A percentile compares a stretch with the other conserved stretches of the same genome.
phyloP scores from a whole-genome alignment of 1,139 yeast species.

The Kodamaea suecica region DNA sequence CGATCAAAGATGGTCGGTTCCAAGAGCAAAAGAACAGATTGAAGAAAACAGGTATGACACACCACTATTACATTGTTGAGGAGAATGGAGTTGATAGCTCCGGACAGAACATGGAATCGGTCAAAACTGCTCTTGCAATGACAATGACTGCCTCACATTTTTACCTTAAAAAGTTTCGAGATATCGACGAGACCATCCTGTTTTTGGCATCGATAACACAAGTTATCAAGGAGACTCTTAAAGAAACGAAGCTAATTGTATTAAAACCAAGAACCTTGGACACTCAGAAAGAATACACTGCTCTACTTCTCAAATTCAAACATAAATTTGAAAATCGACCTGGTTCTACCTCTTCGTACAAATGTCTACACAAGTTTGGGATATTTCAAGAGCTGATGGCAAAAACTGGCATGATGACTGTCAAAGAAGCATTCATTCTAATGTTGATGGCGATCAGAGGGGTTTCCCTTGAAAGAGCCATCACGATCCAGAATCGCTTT shows the following conservation, averaged over 20 bases:
- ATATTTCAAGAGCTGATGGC: conserved; percentile 69
- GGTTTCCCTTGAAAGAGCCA: conserved; percentile 79
- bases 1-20: conserved; percentile 86
- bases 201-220: conserved; percentile 59
- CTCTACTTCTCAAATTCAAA: conserved; percentile 40
- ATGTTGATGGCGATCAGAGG: conserved; percentile 83
- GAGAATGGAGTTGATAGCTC: conserved; percentile 48
- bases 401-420: conserved; percentile 68
- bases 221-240: conserved; percentile 40
- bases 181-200: conserved; percentile 71
- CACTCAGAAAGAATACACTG: conserved; percentile 51
- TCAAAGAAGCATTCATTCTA: conserved; percentile 69
- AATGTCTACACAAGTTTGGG: conserved; percentile 61
- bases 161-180: conserved; percentile 63
- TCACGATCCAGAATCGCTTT: conserved; percentile 63
- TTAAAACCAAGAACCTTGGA: conserved; percentile 49
- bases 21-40: conserved; percentile 81
- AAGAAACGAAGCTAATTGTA: conserved; percentile 37
- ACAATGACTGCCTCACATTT: conserved; percentile 67
- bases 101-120: conserved; percentile 55
- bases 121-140: conserved; percentile 74
- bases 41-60: conserved; percentile 60
- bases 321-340: conserved; percentile 32
- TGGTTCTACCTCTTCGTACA: conserved; percentile 24
- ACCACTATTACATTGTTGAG: conserved; percentile 80